Base-by-base conservation (phyloP, 371 early-diverging fungal genomes). In the Mucor irregularis region DNA sequence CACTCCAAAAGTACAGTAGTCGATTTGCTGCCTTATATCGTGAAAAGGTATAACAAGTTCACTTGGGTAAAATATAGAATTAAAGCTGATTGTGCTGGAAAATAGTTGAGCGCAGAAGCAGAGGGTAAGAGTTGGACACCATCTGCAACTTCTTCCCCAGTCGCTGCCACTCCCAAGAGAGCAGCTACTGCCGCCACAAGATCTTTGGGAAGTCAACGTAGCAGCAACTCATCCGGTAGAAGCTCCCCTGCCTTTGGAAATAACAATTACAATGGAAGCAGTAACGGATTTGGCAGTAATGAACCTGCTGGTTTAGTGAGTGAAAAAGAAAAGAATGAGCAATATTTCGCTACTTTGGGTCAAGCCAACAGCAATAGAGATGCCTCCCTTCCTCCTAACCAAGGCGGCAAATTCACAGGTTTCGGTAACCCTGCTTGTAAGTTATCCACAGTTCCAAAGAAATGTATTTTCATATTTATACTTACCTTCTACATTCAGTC, bases 321-420 rank as follows among this genome's bases (percentile, higher is more conserved):
- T 29, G 39, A 53, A 19, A 58, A 58, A 24, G 59, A 51, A 13
- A 43, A 29, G 21, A 65, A 60, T 25, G 65, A 65, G 28, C 47
- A 30, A 6, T 65, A 60, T 31, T 65, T 65, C 48, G 60, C 65
- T 24, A 59, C 52, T 14, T 25, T 65, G n/a, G 65, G 65, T 14
- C 45, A 44, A 22, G 26, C 42, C 2, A 65, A 65, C 22, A 57
- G 48, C 10, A 51, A 7, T 21, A 44, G 65, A 56, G 46, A 56
- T 46, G 61, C 51, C 61, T 65, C 85, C 61, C 62, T 95, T 44
- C 94, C 94, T 25, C 96, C 97, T 6, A 93, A 82, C 56, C 95
- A 95, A 71, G 96, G 97, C 29, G 97, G 97, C 22, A 89, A 88
- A 66, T 97, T 90, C 65, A 83, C 80, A n/a, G 95, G 96, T 0